phyloP scores from a whole-genome alignment of 305 asterid genomes.

The Andrographis paniculata region DNA sequence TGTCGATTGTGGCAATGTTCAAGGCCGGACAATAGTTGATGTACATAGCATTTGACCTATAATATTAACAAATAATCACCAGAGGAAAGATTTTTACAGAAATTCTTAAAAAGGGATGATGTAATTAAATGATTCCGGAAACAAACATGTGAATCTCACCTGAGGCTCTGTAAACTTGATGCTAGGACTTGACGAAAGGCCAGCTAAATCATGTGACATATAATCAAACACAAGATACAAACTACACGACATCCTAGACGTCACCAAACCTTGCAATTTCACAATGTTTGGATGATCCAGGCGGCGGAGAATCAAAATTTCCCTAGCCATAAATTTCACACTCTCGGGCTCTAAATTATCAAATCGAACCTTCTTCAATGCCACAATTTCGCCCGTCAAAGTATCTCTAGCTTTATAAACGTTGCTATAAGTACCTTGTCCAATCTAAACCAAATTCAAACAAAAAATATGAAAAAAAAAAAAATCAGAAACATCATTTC shows the following conservation, averaged over 20 bases:
- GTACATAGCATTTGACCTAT: constrained; percentile 84
- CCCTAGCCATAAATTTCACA: constrained; percentile 92
- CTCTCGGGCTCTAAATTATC: constrained; percentile 95
- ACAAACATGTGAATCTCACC: constrained; percentile 34
- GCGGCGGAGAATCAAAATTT: constrained; percentile 79
- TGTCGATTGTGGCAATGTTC: constrained; percentile 83
- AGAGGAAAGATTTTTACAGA: constrained; percentile 6
- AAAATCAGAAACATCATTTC: background rate
- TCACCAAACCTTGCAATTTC: constrained; percentile 70
- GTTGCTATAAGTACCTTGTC: constrained; percentile 93
- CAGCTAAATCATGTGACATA: constrained; percentile 92
- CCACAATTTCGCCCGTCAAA: constrained; percentile 65
- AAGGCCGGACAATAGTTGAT: constrained; percentile 77
- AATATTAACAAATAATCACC: constrained; percentile 15
- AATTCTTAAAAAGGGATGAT: background rate
- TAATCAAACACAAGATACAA: constrained; percentile 77
- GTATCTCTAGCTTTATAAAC: constrained; percentile 91
- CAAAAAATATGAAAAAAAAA: constrained; percentile 15
- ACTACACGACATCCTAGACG: constrained; percentile 88
- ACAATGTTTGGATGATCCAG: constrained; percentile 91
- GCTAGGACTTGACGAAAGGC: constrained; percentile 70
- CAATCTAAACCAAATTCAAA: constrained; percentile 43
- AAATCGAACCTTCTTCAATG: constrained; percentile 81
- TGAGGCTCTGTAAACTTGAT: constrained; percentile 84
- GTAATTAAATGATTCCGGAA: background rate